phyloP scores from a whole-genome alignment of 2,329 filamentous ascomycete genomes.

The Colletotrichum camelliae region DNA sequence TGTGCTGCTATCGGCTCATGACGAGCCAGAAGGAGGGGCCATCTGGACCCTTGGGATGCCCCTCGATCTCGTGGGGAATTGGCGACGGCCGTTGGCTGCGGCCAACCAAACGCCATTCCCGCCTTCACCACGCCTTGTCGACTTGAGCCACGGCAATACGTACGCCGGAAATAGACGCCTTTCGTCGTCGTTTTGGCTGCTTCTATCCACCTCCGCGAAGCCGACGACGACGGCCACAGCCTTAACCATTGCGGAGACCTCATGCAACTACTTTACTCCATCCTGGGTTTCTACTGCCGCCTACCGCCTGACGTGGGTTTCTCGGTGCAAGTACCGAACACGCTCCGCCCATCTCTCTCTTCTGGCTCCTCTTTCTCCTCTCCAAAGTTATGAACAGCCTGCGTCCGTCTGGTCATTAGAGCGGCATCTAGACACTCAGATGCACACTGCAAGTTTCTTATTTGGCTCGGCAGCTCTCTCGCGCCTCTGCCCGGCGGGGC shows the following conservation, averaged over 20 bases:
- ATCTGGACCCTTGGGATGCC: slow-evolving; percentile 11
- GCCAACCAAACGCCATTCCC: slow-evolving; percentile 18
- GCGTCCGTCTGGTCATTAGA: not conserved
- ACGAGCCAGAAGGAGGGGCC: slow-evolving; percentile 22
- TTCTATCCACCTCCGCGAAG: slow-evolving; percentile 6
- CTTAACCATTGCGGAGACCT: slow-evolving; percentile 3
- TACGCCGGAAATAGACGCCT: slow-evolving; percentile 8
- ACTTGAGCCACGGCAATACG: not conserved
- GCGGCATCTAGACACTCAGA: not conserved
- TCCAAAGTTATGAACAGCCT: not conserved
- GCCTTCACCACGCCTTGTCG: not conserved
- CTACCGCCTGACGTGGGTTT: not conserved
- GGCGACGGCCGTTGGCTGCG: slow-evolving; percentile 9
- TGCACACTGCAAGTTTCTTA: not conserved
- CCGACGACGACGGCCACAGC: not conserved
- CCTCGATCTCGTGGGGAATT: slow-evolving; percentile 24
- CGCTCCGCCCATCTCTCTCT: not conserved
- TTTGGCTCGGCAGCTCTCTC: not conserved
- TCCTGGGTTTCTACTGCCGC: not conserved
- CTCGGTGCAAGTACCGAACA: not conserved
- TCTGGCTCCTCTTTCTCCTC: not conserved
- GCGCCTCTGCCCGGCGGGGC: not conserved
- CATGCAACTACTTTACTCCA: not conserved
- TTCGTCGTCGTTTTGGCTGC: not conserved
- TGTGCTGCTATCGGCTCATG: slow-evolving; percentile 16